Base-by-base conservation (phyloP, 106 monocot genomes). In the Allium sativum region DNA sequence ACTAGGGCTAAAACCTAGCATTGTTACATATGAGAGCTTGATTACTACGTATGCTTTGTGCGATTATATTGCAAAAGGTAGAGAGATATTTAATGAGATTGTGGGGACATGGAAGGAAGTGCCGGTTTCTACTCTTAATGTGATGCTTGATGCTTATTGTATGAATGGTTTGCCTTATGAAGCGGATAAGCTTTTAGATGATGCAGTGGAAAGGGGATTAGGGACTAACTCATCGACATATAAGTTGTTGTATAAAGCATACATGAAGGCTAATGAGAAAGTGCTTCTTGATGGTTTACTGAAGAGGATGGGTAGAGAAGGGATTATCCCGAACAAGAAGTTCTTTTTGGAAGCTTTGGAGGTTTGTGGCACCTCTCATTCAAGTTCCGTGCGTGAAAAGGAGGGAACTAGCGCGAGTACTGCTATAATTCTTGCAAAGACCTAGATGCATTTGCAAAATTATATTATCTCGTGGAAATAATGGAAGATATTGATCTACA, bases 141-240 rank as follows among this genome's bases (percentile, higher is more conserved):
- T 80, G 2, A 91, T 98, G 87, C 87, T 98, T 72, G 87, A 88
- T 61, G 96, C 65, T 4, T 98, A 98, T 65, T 98, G 96, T 64
- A 80, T 45, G 40, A 98, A 98, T 58, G 71, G 73, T 58, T 74
- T 98, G 67, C 76, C 68, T 9, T 52, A 15, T 60, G 96, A 91
- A 80, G 91, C 96, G 22, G 77, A 85, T 62, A 52, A 56, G 22
- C 78, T 91, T 72, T 50, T 98, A 60, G 78, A 87, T 58, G 22
- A 58, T 54, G 76, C 72, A 7, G 68, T 51, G 45, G 62, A 55
- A 14, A 75, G 68, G 66, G 82, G 84, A 18, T 58, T 84, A 22
- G 21, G 61, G 17, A 80, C 81, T 17, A 91, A 76, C 74, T 65
- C 80, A 67, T 77, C 87, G 15, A 88, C 96, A 1, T 98, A 84